These are phyloP conservation scores for Peronosclerospora sorghi DNA, from an alignment of 352 stramenopile species.

Conservation along the genomic window DNA sequence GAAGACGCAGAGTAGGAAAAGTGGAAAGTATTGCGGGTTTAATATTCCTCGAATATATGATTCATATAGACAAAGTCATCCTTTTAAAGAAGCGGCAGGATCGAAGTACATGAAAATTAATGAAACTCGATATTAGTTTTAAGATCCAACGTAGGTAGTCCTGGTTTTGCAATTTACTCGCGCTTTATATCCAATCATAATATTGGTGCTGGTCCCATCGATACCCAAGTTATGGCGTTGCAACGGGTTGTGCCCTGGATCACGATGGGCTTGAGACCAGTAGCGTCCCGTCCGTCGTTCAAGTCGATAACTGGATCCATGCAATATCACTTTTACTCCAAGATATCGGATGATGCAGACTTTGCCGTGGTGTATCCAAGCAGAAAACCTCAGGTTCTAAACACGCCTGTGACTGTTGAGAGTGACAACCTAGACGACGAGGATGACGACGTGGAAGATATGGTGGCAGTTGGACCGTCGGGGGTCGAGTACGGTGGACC, in stretches of 20 bases:
- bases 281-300: background rate
- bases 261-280: background rate
- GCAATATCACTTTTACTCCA: conserved; percentile 19
- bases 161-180: background rate
- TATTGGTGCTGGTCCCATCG: background rate
- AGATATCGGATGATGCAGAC: conserved; percentile 18
- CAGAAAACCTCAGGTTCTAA: conserved; percentile 14
- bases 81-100: too few relatives aligned
- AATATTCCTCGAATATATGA: conserved; percentile 11
- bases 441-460: conserved; percentile 90
- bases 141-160: too few relatives aligned
- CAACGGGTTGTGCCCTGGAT: conserved; percentile 8
- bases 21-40: conserved; percentile 5
- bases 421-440: conserved; percentile 20
- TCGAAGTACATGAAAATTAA: too few relatives aligned
- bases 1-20: conserved; percentile 1
- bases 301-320: background rate
- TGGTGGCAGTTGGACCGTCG: conserved; percentile 85
- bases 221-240: conserved; percentile 11
- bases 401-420: conserved; percentile 5
- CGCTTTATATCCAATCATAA: background rate
- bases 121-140: too few relatives aligned
- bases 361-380: conserved; percentile 25
- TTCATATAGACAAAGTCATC: too few relatives aligned
- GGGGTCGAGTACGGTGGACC: conserved; percentile 91